Evolutionary conservation across 192 early-diverging fungal genomes (phyloP).

Genomic region (Paraglomus occultum): DNA sequence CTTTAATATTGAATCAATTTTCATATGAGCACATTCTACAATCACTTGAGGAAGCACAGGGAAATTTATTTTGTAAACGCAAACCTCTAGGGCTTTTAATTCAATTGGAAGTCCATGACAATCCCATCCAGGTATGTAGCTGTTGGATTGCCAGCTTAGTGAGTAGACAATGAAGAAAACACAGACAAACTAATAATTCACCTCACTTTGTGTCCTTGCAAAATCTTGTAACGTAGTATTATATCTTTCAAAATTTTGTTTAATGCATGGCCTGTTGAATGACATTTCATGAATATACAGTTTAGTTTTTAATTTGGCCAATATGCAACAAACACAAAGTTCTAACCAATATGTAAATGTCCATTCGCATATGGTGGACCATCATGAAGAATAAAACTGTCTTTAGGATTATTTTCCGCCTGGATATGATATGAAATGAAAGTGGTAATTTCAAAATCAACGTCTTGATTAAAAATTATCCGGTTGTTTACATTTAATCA

Average conservation of each 20-base stretch:
- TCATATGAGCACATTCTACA: constrained; percentile 1
- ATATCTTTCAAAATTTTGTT: constrained; percentile 85
- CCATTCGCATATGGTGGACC: constrained; percentile 85
- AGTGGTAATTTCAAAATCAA: neutral
- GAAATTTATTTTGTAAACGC: neutral
- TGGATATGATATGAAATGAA: constrained; percentile 26
- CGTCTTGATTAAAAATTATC: neutral
- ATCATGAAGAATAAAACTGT: constrained; percentile 75
- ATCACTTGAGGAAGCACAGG: neutral
- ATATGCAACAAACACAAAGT: constrained; percentile 34
- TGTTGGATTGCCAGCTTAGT: constrained; percentile 14
- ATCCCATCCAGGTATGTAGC: constrained; percentile 77
- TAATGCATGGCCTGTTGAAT: constrained; percentile 60
- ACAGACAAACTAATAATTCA: constrained; percentile 33
- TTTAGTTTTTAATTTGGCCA: too few species aligned
- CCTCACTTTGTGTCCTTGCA: constrained; percentile 66
- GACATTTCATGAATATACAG: too few species aligned
- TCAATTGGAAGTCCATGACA: constrained; percentile 83
- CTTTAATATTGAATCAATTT: neutral
- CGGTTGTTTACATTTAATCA: neutral
- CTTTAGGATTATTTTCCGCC: constrained; percentile 61
- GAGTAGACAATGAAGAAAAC: neutral
- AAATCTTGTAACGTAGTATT: constrained; percentile 68
- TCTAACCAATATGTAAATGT: constrained; percentile 53
- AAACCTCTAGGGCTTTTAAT: constrained; percentile 69